Percentiles rank a stretch among this genome's conserved stretches.
phyloP scores from a whole-genome alignment of 1,284 basidiomycete species.

The Tilletia setariae region DNA sequence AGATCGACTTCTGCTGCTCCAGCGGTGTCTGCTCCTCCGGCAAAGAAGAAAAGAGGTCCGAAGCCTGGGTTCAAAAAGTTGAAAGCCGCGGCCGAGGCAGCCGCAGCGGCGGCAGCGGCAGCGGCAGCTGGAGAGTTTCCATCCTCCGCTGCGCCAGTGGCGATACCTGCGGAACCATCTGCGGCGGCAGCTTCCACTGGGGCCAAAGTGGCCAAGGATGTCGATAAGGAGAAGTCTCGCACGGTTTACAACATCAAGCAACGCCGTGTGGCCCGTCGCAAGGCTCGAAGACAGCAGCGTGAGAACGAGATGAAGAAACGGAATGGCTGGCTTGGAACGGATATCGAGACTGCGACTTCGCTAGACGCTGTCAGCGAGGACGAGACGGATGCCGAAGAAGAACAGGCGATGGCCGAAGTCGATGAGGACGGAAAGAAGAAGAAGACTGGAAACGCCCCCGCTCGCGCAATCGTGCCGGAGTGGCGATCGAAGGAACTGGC shows the following conservation, averaged over 20 bases:
- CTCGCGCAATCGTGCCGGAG: neutral
- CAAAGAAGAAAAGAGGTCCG: neutral
- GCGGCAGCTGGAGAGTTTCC: too few relatives aligned
- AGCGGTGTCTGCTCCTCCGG: neutral
- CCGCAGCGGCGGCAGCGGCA: neutral
- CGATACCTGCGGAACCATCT: neutral
- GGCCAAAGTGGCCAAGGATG: neutral
- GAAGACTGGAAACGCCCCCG: neutral
- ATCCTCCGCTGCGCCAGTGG: too few relatives aligned
- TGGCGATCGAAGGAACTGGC: conserved; percentile 8
- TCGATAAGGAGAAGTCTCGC: neutral
- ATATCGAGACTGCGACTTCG: conserved; percentile 6
- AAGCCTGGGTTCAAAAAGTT: neutral
- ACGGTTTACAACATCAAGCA: neutral
- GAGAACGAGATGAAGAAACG: conserved; percentile 6
- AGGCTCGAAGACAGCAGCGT: neutral
- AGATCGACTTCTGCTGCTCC: neutral
- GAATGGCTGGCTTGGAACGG: neutral
- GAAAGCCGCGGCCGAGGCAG: neutral
- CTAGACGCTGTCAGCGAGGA: neutral
- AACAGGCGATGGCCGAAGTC: neutral
- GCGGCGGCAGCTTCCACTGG: neutral
- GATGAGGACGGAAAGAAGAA: conserved; percentile 1
- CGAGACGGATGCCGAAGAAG: neutral
- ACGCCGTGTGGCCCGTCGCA: conserved; percentile 3